These are phyloP conservation scores for Polyplosphaeria fusca DNA, from an alignment of 495 filamentous ascomycete genomes.

Conservation along the genomic window DNA sequence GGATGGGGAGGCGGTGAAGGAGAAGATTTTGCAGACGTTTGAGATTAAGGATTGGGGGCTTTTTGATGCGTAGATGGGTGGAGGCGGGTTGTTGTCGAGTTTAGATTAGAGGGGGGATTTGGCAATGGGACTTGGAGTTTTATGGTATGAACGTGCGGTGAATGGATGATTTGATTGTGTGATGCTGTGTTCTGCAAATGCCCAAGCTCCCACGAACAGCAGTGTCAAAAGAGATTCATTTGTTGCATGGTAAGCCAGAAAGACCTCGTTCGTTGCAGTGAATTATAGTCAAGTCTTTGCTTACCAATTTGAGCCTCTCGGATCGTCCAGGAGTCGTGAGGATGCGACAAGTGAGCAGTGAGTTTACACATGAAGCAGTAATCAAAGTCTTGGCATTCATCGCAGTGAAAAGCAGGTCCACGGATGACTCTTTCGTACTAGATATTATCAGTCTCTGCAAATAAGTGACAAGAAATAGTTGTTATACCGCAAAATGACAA, in stretches of 20 bases:
- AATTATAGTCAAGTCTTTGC: too few species aligned
- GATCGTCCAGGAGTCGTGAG: conserved; percentile 12
- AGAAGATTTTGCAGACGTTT: conserved; percentile 64
- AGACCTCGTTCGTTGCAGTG: too few species aligned
- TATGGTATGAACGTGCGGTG: too few species aligned
- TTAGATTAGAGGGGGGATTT: too few species aligned
- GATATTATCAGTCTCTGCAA: not conserved
- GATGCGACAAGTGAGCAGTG: conserved; percentile 1
- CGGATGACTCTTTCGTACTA: not conserved
- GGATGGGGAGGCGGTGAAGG: conserved; percentile 55
- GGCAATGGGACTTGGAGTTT: too few species aligned
- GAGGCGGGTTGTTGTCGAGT: too few species aligned
- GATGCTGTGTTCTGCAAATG: too few species aligned
- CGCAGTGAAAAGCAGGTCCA: conserved; percentile 14
- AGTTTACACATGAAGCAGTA: conserved; percentile 13
- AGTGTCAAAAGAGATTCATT: too few species aligned
- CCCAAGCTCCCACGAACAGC: too few species aligned
- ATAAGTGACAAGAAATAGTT: not conserved
- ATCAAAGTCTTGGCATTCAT: conserved; percentile 11
- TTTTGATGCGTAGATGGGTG: conserved; percentile 51
- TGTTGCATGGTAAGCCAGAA: too few species aligned
- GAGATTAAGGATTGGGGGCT: conserved; percentile 79
- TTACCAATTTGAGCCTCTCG: too few species aligned
- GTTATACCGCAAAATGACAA: not conserved
- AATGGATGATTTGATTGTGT: too few species aligned